phyloP scores from a whole-genome alignment of 2,329 filamentous ascomycete genomes.

The Clarireedia paspali region DNA sequence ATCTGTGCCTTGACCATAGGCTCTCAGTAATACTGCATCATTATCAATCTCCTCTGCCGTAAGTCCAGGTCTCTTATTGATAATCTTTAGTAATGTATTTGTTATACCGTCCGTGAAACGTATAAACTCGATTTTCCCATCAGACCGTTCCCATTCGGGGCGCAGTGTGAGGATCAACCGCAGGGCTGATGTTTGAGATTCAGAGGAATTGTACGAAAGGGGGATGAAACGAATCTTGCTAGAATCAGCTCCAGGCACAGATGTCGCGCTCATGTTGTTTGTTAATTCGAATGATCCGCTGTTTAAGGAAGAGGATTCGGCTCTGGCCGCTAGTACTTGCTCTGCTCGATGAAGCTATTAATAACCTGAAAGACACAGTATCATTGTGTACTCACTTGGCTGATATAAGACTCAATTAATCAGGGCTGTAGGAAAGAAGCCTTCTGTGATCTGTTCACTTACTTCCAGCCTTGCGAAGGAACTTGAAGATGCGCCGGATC shows the following conservation, averaged over 20 bases:
- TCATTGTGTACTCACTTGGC: not conserved
- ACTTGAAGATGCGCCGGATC: no score
- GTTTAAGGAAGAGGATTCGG: constrained; percentile 1
- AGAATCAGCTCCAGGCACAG: constrained; percentile 6
- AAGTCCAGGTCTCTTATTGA: constrained; percentile 60
- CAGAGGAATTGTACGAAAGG: constrained; percentile 67
- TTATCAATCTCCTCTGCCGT: constrained; percentile 72
- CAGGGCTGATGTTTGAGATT: constrained; percentile 72
- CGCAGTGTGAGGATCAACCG: constrained; percentile 71
- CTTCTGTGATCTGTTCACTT: no score
- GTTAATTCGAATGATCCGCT: not conserved
- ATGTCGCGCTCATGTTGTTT: constrained; percentile 8
- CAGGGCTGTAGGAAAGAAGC: not conserved
- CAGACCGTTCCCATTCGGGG: constrained; percentile 71
- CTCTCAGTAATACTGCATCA: constrained; percentile 81
- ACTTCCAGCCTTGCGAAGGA: no score
- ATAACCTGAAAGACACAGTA: not conserved
- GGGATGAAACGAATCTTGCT: constrained; percentile 56
- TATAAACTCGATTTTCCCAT: constrained; percentile 73
- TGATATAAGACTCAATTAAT: constrained; percentile 12
- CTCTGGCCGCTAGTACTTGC: not conserved
- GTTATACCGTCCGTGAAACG: constrained; percentile 98
- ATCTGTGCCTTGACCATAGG: constrained; percentile 91
- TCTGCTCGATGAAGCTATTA: constrained; percentile 4
- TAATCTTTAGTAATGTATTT: constrained; percentile 80